These are phyloP conservation scores for Sarocladium oryzae DNA, from an alignment of 2,329 filamentous ascomycete species.

Conservation along the genomic window DNA sequence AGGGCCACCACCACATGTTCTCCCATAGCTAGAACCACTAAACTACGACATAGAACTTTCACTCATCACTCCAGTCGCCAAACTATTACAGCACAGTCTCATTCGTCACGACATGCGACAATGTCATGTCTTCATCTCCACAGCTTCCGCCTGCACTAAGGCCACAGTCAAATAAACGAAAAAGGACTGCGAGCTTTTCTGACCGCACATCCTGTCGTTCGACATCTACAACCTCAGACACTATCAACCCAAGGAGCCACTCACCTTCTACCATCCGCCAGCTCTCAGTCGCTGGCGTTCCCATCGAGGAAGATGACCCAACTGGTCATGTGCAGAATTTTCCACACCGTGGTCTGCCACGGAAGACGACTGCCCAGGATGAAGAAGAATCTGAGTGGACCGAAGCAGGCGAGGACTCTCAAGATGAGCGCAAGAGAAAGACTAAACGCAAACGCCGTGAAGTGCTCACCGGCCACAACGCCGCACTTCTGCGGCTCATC, in stretches of 20 bases:
- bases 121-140: slow-evolving; percentile 3
- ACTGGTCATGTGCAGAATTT: slow-evolving; percentile 37
- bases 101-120: too few relatives aligned
- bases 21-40: background rate
- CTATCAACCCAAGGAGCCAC: slow-evolving; percentile 49
- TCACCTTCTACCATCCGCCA: slow-evolving; percentile 45
- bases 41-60: slow-evolving; percentile 5
- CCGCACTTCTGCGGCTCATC: slow-evolving; percentile 60
- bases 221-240: background rate
- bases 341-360: slow-evolving; percentile 38
- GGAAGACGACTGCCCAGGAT: slow-evolving; percentile 6
- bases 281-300: slow-evolving; percentile 46
- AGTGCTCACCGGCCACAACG: slow-evolving; percentile 41
- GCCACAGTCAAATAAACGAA: slow-evolving; percentile 4
- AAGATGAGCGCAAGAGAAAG: slow-evolving; percentile 13
- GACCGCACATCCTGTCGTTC: background rate
- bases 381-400: slow-evolving; percentile 53
- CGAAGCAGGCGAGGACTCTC: slow-evolving; percentile 70
- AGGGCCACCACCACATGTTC: too few relatives aligned
- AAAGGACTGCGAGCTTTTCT: background rate
- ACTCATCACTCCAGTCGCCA: background rate
- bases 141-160: slow-evolving; percentile 2
- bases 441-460: slow-evolving; percentile 3
- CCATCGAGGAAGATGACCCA: slow-evolving; percentile 37
- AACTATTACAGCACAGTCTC: too few relatives aligned